A percentile compares a stretch with the other conserved stretches of the same genome.
Conservation (phyloP, 495 filamentous ascomycete species). For the Schizothecium vesticola region DNA sequence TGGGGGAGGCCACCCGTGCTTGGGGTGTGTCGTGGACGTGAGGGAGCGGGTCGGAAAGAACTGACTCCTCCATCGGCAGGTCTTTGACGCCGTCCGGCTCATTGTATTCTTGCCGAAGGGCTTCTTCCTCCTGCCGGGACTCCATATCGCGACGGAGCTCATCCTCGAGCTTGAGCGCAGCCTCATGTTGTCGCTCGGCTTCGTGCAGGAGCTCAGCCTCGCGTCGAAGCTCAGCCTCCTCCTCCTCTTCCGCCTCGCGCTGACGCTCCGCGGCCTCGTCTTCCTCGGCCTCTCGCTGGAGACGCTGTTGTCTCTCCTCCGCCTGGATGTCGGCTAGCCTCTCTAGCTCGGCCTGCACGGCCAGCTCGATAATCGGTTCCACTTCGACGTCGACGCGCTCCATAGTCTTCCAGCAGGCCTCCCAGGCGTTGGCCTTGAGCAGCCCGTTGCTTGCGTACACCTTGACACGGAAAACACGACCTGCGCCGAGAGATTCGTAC, state of each 20-base stretch:
- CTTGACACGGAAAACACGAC: constrained; percentile 72
- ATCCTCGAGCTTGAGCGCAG: neutral
- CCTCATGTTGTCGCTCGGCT: neutral
- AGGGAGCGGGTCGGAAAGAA: neutral
- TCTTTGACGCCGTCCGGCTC: neutral
- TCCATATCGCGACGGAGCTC: neutral
- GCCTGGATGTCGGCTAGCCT: constrained; percentile 31
- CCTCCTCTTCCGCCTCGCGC: constrained; percentile 4
- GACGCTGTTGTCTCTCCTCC: constrained; percentile 29
- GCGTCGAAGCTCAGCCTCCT: neutral
- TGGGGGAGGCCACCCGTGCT: neutral
- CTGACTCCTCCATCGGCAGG: neutral
- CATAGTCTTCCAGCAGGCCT: constrained; percentile 93
- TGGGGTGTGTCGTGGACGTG: neutral
- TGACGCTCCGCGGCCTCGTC: constrained; percentile 20
- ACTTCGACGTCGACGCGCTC: constrained; percentile 94
- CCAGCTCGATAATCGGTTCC: constrained; percentile 51
- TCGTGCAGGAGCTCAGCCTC: neutral
- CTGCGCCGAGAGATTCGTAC: constrained; percentile 37
- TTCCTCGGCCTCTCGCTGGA: constrained; percentile 27
- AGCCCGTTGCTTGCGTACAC: constrained; percentile 92
- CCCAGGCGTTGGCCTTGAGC: constrained; percentile 89
- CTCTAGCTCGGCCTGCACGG: constrained; percentile 41
- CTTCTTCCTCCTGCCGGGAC: neutral
- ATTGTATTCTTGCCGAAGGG: neutral